Evolutionary conservation across 768 basidiomycete genomes (phyloP), one percentile per base, ranked within the genome.

Genomic region (Lactarius indigo): DNA sequence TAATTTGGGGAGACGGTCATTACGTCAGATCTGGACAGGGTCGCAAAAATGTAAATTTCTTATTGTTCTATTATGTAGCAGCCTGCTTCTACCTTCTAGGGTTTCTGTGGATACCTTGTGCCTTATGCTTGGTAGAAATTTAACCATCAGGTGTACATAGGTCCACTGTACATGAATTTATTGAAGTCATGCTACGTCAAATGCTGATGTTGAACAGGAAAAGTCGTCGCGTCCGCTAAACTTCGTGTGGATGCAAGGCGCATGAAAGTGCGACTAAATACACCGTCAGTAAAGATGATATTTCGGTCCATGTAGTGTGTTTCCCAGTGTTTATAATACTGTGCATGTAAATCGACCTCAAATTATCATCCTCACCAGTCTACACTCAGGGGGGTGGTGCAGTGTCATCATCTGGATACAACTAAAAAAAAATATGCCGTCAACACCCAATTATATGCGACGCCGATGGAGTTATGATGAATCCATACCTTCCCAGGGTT

Each of bases 401-500:
- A 10, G 5, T 26, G 10, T 64, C 57, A 7, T 68, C 63, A 6
- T 68, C 62, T 5, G 66, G 66, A 55, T 68, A 68, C 8, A 68
- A 41, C 66, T 68, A 31, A 12, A 52, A 31, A 12, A 52, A 17
- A 50, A 23, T 23, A 6, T 3, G 18, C 9, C 12, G 56, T 57
- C 56, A 58, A 20, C 7, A 3, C 23, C 23, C 37, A 18, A 23
- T 44, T 17, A n/a, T 26, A 39, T 42, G 10, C 37, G 52, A 35
- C 28, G 37, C 23, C 37, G 13, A 18, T 15, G 41, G 6, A 41
- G 41, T 39, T 15, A 26, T 50, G 10, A 50, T 2, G 5, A 12
- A 8, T 3, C 61, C 76, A n/a, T 30, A 87, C 89, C 84, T 94
- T 94, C 64, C 90, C 92, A 7, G 93, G 93, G 74, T 95, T 94